Conservation (phyloP, 1,284 basidiomycete genomes). For the Moniliophthora roreri region DNA sequence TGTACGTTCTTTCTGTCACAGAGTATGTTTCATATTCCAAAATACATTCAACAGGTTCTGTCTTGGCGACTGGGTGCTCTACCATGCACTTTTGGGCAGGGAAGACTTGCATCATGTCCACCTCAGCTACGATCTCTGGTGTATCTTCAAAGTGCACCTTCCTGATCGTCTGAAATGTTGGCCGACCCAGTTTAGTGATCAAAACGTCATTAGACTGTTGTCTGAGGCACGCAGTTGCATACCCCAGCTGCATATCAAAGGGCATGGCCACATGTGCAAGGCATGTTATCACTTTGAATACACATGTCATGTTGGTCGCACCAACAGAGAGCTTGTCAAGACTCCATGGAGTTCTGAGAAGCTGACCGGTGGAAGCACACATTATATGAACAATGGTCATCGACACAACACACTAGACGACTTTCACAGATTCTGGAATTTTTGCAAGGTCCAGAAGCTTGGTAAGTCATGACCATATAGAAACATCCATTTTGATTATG, state of each 20-base stretch:
- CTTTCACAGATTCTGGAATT: conserved; percentile 22
- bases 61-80: not conserved
- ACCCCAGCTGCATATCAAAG: conserved; percentile 5
- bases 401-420: conserved; percentile 24
- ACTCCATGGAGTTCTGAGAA: conserved; percentile 21
- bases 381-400: conserved; percentile 26
- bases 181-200: no score
- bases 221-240: not conserved
- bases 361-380: conserved; percentile 21
- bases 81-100: not conserved
- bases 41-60: not conserved
- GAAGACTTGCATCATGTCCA: not conserved
- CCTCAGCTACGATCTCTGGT: not conserved
- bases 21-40: not conserved
- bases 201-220: not conserved
- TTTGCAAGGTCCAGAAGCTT: conserved; percentile 14
- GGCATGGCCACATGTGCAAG: conserved; percentile 3
- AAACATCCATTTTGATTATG: not conserved
- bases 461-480: conserved; percentile 12
- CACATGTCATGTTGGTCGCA: conserved; percentile 16
- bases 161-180: not conserved
- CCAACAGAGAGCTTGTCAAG: conserved; percentile 22
- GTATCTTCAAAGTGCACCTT: not conserved
- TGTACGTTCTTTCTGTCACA: conserved; percentile 13
- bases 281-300: conserved; percentile 1